phyloP scores from a whole-genome alignment of 176 grass and related monocot species.

The Bonia amplexicaulis region DNA sequence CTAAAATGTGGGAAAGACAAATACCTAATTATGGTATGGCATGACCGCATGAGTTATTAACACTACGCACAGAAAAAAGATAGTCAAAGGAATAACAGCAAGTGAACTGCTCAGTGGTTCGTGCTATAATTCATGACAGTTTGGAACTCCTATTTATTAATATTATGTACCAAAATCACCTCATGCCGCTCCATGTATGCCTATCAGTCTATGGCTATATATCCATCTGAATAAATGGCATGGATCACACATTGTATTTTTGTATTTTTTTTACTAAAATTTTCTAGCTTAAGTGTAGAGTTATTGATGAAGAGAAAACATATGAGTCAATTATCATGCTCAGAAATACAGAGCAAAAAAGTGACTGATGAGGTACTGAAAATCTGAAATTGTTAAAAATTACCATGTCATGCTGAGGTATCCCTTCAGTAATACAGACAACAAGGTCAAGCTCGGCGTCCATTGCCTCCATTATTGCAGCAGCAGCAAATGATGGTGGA shows the following conservation, averaged over 20 bases:
- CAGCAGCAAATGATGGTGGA: slow-evolving; percentile 93
- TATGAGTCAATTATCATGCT: not conserved
- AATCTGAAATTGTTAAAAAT: not conserved
- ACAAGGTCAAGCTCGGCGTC: slow-evolving; percentile 89
- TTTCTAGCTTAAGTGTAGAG: not conserved
- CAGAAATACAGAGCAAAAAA: not conserved
- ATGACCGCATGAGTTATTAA: not conserved
- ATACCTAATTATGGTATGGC: not conserved
- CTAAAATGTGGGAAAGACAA: not conserved
- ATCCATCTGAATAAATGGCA: not conserved
- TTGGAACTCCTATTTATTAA: not conserved
- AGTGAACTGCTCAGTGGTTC: not conserved
- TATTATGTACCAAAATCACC: not conserved
- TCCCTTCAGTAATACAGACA: slow-evolving; percentile 98
- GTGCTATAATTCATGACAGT: not conserved
- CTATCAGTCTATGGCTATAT: not conserved
- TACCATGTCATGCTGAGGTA: slow-evolving; percentile 99
- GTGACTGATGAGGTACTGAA: not conserved
- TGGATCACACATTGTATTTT: not conserved
- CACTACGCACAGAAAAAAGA: not conserved
- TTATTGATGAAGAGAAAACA: not conserved
- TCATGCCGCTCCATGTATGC: not conserved
- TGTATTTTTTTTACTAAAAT: not conserved
- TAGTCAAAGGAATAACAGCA: not conserved
- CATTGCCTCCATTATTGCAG: slow-evolving; percentile 96